Conservation (phyloP, 2,329 filamentous ascomycete genomes). For the Aspergillus amoenus region DNA sequence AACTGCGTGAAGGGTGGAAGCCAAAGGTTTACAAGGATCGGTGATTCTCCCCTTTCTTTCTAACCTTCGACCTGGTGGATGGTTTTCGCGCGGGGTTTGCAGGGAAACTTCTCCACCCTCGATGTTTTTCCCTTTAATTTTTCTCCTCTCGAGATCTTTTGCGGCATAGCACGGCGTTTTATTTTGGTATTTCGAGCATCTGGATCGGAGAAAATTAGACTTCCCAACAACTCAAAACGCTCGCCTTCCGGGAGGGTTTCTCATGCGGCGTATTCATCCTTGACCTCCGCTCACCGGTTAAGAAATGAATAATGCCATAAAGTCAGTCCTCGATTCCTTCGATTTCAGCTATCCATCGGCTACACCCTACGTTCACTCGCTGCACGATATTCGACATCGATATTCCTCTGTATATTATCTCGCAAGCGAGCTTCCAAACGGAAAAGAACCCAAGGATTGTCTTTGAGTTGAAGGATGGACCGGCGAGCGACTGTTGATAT, state of each 20-base stretch:
- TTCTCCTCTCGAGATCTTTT: slow-evolving; percentile 25
- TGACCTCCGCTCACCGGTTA: not conserved
- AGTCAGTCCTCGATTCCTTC: not conserved
- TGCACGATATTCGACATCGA: not conserved
- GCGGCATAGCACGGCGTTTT: slow-evolving; percentile 43
- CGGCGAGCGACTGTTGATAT: slow-evolving; percentile 1
- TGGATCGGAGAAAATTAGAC: slow-evolving; percentile 23
- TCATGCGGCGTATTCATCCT: not conserved
- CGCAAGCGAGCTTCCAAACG: not conserved
- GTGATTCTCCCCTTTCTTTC: slow-evolving; percentile 38
- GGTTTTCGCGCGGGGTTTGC: not conserved
- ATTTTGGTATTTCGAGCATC: slow-evolving; percentile 25
- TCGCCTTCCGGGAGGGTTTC: not conserved
- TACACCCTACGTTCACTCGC: not conserved
- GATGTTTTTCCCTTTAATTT: not conserved
- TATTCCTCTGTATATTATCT: not conserved
- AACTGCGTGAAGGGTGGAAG: slow-evolving; percentile 83
- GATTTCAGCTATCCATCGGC: not conserved
- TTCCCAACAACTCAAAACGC: not conserved
- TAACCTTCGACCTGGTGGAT: not conserved
- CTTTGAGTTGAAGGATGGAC: not conserved
- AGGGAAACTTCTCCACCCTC: not conserved
- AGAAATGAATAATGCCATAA: not conserved
- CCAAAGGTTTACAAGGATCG: slow-evolving; percentile 92
- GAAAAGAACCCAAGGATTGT: not conserved